Evolutionary conservation across 2,329 filamentous ascomycete species (phyloP).

Genomic region (Diaporthe longicolla): DNA sequence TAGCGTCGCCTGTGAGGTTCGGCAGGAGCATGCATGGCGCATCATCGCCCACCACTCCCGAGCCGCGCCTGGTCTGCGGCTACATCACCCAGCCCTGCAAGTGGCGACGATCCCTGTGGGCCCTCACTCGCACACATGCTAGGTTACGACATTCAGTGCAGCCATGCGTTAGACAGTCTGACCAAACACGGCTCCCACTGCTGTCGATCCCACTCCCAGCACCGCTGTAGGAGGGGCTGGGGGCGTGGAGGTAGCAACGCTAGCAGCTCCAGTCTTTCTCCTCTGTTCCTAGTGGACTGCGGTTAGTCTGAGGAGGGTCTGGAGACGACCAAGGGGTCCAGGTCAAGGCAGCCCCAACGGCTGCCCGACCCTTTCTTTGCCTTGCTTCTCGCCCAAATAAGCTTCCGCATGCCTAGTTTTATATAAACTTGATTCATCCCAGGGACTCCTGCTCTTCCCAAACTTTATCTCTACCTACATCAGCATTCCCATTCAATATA

Average conservation of each 20-base stretch:
- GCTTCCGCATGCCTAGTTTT: slow-evolving; percentile 35
- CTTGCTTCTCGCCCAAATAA: slow-evolving; percentile 31
- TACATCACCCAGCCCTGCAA: slow-evolving; percentile 43
- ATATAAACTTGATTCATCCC: slow-evolving; percentile 38
- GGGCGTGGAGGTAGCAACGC: slow-evolving; percentile 42
- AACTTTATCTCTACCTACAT: slow-evolving; percentile 1
- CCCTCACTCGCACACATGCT: slow-evolving; percentile 34
- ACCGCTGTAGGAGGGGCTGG: slow-evolving; percentile 42
- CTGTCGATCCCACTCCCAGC: slow-evolving; percentile 45
- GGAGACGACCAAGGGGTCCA: slow-evolving; percentile 35
- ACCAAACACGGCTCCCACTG: slow-evolving; percentile 40
- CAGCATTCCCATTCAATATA: slow-evolving; percentile 4
- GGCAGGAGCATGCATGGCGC: slow-evolving; percentile 35
- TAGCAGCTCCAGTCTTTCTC: slow-evolving; percentile 28
- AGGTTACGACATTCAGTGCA: slow-evolving; percentile 44
- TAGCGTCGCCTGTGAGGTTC: slow-evolving; percentile 36
- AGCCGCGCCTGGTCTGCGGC: slow-evolving; percentile 29
- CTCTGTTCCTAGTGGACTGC: slow-evolving; percentile 22
- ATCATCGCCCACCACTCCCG: slow-evolving; percentile 38
- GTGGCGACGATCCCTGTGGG: slow-evolving; percentile 42
- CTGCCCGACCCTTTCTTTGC: slow-evolving; percentile 8
- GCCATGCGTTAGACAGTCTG: slow-evolving; percentile 41
- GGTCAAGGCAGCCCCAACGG: slow-evolving; percentile 23
- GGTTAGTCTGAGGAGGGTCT: slow-evolving; percentile 13
- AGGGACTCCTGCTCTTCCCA: not conserved